phyloP scores from a whole-genome alignment of 1,284 basidiomycete species.

The Agroathelia rolfsii region DNA sequence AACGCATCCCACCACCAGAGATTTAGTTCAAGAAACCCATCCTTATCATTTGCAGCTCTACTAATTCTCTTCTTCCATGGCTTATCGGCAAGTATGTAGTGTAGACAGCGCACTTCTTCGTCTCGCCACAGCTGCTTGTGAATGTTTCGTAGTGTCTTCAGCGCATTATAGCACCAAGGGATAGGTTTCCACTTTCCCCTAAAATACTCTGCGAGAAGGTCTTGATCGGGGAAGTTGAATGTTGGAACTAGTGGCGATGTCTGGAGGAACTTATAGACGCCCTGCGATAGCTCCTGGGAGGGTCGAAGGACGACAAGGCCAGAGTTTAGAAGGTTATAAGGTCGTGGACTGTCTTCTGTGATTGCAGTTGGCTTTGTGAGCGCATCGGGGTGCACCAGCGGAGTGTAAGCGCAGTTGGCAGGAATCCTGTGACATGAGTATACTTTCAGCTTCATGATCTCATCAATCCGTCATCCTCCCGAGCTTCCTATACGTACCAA shows the following conservation, averaged over 20 bases:
- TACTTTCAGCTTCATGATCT: too few species aligned
- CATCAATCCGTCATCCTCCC: neutral
- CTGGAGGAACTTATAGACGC: conserved; percentile 51
- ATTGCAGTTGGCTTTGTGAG: conserved; percentile 37
- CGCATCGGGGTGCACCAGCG: conserved; percentile 43
- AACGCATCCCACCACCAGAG: conserved; percentile 74
- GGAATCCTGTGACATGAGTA: conserved; percentile 55
- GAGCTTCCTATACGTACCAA: conserved; percentile 74
- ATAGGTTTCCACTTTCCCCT: conserved; percentile 64
- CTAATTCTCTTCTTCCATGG: conserved; percentile 53
- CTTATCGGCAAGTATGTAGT: conserved; percentile 70
- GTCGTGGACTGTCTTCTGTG: conserved; percentile 47
- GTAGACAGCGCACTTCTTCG: conserved; percentile 64
- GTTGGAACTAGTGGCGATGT: conserved; percentile 60
- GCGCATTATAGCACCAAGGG: conserved; percentile 79
- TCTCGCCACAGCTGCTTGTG: conserved; percentile 72
- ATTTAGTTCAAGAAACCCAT: conserved; percentile 40
- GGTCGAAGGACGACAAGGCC: conserved; percentile 86
- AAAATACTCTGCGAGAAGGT: conserved; percentile 79
- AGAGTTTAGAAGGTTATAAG: conserved; percentile 77
- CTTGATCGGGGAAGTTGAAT: conserved; percentile 88
- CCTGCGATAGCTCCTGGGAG: conserved; percentile 40
- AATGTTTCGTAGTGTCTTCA: conserved; percentile 66
- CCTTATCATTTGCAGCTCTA: too few species aligned
- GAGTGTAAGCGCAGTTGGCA: conserved; percentile 78